phyloP scores from a whole-genome alignment of 805 yeast genomes.

The Metschnikowia reukaufii region DNA sequence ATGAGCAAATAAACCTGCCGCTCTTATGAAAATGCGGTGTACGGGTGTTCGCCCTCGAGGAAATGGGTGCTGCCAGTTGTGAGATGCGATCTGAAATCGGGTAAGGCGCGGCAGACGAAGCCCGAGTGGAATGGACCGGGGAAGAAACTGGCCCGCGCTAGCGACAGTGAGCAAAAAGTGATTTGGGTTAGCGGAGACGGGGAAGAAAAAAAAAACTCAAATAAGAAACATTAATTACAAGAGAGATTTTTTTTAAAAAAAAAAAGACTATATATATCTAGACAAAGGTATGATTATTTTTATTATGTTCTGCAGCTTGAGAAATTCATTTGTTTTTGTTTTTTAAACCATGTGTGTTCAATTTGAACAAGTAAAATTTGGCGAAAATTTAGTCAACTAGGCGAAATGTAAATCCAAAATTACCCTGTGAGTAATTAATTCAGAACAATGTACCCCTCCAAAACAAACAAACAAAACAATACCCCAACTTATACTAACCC shows the following conservation, averaged over 20 bases:
- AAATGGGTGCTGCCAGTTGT: background rate
- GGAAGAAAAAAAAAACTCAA: background rate
- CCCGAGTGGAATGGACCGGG: background rate
- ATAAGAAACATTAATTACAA: background rate
- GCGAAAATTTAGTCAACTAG: too few relatives aligned
- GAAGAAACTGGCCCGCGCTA: background rate
- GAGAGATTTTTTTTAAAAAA: background rate
- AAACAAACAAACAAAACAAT: background rate
- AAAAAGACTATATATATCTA: too few relatives aligned
- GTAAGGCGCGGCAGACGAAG: slow-evolving; percentile 1
- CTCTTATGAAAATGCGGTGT: slow-evolving; percentile 5
- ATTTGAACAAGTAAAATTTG: too few relatives aligned
- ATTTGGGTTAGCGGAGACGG: background rate
- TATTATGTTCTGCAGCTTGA: background rate
- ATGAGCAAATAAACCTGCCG: slow-evolving; percentile 11
- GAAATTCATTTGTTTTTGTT: background rate
- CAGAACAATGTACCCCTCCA: background rate
- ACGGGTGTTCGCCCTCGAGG: slow-evolving; percentile 2
- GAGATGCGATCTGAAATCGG: slow-evolving; percentile 15
- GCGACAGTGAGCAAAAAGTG: background rate
- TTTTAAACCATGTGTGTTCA: too few relatives aligned
- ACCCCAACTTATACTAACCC: too few relatives aligned
- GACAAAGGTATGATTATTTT: background rate
- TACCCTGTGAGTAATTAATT: background rate
- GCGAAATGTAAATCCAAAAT: too few relatives aligned